Evolutionary conservation across 2,329 filamentous ascomycete genomes (phyloP), one percentile per base, ranked within the genome.

Genomic region (Monilinia aucupariae): DNA sequence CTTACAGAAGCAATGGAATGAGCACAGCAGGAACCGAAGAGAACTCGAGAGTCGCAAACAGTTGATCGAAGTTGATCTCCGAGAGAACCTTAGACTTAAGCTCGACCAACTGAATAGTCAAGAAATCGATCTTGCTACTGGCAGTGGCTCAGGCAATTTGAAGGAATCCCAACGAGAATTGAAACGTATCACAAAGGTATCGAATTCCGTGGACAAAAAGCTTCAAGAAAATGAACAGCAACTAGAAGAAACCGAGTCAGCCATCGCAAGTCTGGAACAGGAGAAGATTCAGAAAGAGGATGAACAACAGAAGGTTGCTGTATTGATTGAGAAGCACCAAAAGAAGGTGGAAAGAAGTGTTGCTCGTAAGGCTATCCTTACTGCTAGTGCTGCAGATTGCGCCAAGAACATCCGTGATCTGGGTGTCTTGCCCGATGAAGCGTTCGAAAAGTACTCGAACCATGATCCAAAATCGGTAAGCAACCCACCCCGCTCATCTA

Each of bases 331-430:
- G 73, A 91, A 87, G 73, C 86, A 93, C 69, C 91, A 96, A 76
- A 92, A 92, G 76, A 84, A 85, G 55, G 90, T 97, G 81, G 92
- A 97, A 74, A 96, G 93, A 80, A 92, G 88, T 68, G 88, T 96
- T 72, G 89, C 92, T 70, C 91, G 92, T 76, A 94, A 93, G 74
- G 90, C 91, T 15, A 82, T 91, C 4, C 80, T 96, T 66, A 88
- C 85, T 20, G 83, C 87, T 54, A 89, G 92, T 73, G 87, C 90
- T 25, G 85, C 86, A 3, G 92, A 96, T 71, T 91, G 90, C 66
- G 87, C 87, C 65, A 89, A 91, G 72, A 93, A 92, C 67, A 97
- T 99, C 70, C 88, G 93, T 53, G 92, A 96, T 68, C 81, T 99
- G 8, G 94, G 94, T 68, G 92, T 96, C 22, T 81, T 99, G 20